Evolutionary conservation across 2,329 filamentous ascomycete genomes (phyloP).

Genomic region (Ophiostoma fasciatum): DNA sequence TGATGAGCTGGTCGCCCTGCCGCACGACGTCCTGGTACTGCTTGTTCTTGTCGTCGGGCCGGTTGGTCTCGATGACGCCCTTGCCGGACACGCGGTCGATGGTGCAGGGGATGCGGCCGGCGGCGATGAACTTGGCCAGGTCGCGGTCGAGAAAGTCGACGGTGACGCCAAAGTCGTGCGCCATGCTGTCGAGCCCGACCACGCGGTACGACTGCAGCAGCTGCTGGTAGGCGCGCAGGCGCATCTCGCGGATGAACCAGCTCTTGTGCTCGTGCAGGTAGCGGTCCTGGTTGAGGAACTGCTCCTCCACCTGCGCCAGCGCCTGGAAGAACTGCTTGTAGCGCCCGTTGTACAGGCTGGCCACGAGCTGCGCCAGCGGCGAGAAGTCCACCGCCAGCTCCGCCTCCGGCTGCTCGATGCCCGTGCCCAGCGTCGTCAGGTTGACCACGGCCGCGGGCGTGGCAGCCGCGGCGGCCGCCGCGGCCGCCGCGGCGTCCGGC

Average conservation of each 20-base stretch:
- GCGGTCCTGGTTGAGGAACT: conserved; percentile 85
- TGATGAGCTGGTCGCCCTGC: conserved; percentile 94
- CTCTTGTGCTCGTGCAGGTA: conserved; percentile 91
- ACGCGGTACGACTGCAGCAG: conserved; percentile 94
- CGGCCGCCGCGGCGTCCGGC: background rate
- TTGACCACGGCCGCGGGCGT: conserved; percentile 58
- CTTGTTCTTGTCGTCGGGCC: conserved; percentile 98
- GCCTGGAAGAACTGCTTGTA: conserved; percentile 91
- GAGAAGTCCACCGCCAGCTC: conserved; percentile 82
- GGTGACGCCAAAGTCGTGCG: conserved; percentile 88
- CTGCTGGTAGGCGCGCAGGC: conserved; percentile 89
- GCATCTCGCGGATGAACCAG: conserved; percentile 98
- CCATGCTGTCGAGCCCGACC: conserved; percentile 95
- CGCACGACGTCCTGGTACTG: conserved; percentile 97
- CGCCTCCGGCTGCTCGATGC: conserved; percentile 55
- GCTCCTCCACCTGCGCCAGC: conserved; percentile 78
- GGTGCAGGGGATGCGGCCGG: conserved; percentile 84
- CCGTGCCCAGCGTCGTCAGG: conserved; percentile 65
- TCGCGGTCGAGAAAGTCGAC: conserved; percentile 95
- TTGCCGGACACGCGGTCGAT: conserved; percentile 95
- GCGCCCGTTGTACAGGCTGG: conserved; percentile 82
- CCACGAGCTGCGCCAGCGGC: conserved; percentile 73
- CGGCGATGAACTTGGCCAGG: conserved; percentile 92
- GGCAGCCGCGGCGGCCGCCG: conserved; percentile 5
- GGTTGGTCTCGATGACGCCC: conserved; percentile 94